Evolutionary conservation across 805 yeast species (phyloP), one percentile per base, ranked within the genome.

Genomic region (Lipomyces lipofer): DNA sequence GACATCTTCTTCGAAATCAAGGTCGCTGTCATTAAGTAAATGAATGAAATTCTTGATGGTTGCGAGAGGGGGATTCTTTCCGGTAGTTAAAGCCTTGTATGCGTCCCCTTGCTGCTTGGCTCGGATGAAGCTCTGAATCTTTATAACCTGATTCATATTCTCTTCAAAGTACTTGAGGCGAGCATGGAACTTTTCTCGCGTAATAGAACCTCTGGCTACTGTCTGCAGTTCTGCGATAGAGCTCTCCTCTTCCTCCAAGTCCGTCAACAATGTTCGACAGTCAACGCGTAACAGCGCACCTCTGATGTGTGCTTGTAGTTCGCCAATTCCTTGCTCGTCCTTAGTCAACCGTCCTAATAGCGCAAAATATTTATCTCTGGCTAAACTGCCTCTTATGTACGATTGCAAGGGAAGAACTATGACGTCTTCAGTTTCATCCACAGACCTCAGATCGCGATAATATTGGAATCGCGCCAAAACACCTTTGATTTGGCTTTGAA

Each of bases 11-110:
- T 83, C 86, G 66, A 84, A 84, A 64, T 88, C 96, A 12, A 77
- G 74, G 49, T 85, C 88, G 56, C 80, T 82, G 59, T 84, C 89
- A 54, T 86, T 84, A 43, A 94, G 71, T 39, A 94, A 70, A 62
- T 82, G 80, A 2, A 91, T 86, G 70, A 90, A 94, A 53, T 82
- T 83, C 63, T 83, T 79, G 22, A 94, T 84, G 0, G 88, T 86
- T 29, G 83, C 72, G 46, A 94, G 71, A 0, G 95, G 86, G 0
- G 98, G 97, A 64, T 86, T 84, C 35, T 78, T 79, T 68, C 80
- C 82, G 8, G 80, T 78, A 46, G 88, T 80, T 52, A 94, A 73
- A 1, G 87, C 80, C 55, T 78, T 79, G 70, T 88, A 94, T 1
- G 96, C 94, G 30, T 74, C 76, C 10, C 84, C 84, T 54, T 85